Conservation (phyloP, 2,329 filamentous ascomycete genomes). For the Capronia epimyces region DNA sequence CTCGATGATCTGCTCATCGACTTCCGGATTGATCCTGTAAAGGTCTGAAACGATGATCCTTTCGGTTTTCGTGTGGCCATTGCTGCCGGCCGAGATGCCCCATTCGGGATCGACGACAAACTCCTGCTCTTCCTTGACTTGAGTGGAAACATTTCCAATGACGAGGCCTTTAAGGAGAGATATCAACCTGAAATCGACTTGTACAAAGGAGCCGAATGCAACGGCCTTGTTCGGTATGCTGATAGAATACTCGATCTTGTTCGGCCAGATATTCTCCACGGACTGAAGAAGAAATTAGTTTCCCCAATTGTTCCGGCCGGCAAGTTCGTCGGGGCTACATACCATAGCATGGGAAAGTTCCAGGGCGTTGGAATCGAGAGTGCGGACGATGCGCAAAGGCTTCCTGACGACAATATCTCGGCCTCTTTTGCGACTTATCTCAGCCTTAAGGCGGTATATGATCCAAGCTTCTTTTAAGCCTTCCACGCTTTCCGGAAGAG, state of each 20-base stretch:
- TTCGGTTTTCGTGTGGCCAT: conserved; percentile 49
- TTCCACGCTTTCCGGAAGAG: conserved; percentile 77
- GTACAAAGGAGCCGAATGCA: conserved; percentile 82
- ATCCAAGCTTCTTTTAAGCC: conserved; percentile 81
- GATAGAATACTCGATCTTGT: conserved; percentile 95
- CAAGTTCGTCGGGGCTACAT: conserved; percentile 20
- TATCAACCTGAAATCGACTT: conserved; percentile 78
- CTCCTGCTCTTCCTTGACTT: conserved; percentile 73
- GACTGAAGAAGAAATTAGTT: conserved; percentile 41
- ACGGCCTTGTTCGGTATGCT: conserved; percentile 89
- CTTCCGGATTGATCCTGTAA: conserved; percentile 63
- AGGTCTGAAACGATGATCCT: conserved; percentile 63
- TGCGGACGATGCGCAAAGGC: conserved; percentile 70
- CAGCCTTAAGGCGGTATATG: conserved; percentile 85
- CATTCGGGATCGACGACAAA: conserved; percentile 52
- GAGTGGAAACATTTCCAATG: conserved; percentile 74
- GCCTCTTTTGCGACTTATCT: conserved; percentile 80
- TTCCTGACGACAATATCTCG: conserved; percentile 81
- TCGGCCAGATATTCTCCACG: conserved; percentile 95
- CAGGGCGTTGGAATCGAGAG: conserved; percentile 67
- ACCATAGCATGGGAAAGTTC: conserved; percentile 82
- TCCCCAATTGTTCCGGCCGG: not conserved
- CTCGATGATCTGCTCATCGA: conserved; percentile 50
- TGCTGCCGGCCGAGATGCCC: conserved; percentile 25
- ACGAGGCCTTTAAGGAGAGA: conserved; percentile 83